These are phyloP conservation scores for Aegle marmelos DNA, from an alignment of 345 rosid genomes.

Conservation along the genomic window DNA sequence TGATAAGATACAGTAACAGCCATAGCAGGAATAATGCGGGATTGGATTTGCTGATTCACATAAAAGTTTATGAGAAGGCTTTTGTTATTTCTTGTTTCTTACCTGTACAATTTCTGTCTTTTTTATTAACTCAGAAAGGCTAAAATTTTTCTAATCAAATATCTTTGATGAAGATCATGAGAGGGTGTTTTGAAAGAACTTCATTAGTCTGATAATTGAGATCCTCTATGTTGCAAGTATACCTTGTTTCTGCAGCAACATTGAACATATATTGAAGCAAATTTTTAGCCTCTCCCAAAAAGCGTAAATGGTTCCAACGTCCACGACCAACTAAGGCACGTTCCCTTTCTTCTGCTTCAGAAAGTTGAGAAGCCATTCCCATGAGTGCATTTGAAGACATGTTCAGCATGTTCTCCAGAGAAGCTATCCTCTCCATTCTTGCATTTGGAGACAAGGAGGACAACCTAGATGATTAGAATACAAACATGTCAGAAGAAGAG, in stretches of 20 bases:
- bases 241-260: constrained; percentile 71
- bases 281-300: constrained; percentile 69
- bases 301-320: constrained; percentile 65
- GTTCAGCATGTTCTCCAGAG: constrained; percentile 68
- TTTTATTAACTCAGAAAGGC: no score
- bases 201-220: background rate
- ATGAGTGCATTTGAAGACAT: constrained; percentile 66
- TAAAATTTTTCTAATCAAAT: no score
- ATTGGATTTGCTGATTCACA: background rate
- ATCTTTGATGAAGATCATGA: no score
- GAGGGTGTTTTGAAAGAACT: no score
- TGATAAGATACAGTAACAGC: background rate
- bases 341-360: constrained; percentile 78
- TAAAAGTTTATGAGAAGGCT: no score
- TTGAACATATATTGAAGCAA: constrained; percentile 70
- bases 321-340: constrained; percentile 54
- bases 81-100: no score
- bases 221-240: constrained; percentile 14
- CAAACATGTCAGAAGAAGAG: constrained; percentile 24
- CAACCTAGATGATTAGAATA: constrained; percentile 23
- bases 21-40: background rate
- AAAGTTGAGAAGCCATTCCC: constrained; percentile 80
- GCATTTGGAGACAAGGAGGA: constrained; percentile 63
- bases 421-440: constrained; percentile 59
- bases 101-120: no score